These are phyloP conservation scores for Carpinus fangiana DNA, from an alignment of 306 rosid genomes.

Conservation along the genomic window DNA sequence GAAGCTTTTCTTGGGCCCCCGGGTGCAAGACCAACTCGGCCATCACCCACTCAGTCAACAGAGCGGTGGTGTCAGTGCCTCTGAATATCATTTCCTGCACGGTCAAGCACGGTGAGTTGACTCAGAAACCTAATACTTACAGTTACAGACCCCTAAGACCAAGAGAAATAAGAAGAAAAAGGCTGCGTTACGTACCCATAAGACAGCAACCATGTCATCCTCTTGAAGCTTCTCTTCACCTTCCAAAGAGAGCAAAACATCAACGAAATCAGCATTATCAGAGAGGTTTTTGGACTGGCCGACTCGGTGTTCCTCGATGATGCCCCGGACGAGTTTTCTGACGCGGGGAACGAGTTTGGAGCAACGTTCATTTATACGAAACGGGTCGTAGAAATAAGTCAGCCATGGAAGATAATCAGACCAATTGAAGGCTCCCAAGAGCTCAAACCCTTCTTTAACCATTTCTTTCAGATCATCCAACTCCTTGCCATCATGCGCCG, in stretches of 20 bases:
- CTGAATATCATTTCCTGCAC: conserved; percentile 61
- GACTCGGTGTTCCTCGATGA: conserved; percentile 47
- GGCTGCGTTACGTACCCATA: conserved; percentile 39
- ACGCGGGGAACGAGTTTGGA: conserved; percentile 50
- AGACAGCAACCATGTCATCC: conserved; percentile 55
- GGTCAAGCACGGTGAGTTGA: background rate
- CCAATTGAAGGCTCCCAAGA: conserved; percentile 56
- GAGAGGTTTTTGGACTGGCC: background rate
- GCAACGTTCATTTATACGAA: conserved; percentile 40
- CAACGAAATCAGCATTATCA: conserved; percentile 52
- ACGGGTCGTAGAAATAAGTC: conserved; percentile 40
- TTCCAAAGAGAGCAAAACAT: conserved; percentile 49
- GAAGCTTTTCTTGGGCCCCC: conserved; percentile 33
- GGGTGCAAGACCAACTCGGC: conserved; percentile 48
- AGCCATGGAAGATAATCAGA: conserved; percentile 56
- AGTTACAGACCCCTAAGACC: background rate
- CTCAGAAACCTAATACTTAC: background rate
- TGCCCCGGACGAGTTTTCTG: conserved; percentile 29
- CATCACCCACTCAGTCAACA: conserved; percentile 61
- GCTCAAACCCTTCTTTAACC: conserved; percentile 61
- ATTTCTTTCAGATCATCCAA: conserved; percentile 33
- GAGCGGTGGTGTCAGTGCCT: conserved; percentile 57
- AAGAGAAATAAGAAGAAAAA: background rate
- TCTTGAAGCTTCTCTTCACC: conserved; percentile 49
- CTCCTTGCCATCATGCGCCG: background rate